These are phyloP conservation scores for Corymbia maculata DNA, from an alignment of 345 rosid genomes.

Conservation along the genomic window DNA sequence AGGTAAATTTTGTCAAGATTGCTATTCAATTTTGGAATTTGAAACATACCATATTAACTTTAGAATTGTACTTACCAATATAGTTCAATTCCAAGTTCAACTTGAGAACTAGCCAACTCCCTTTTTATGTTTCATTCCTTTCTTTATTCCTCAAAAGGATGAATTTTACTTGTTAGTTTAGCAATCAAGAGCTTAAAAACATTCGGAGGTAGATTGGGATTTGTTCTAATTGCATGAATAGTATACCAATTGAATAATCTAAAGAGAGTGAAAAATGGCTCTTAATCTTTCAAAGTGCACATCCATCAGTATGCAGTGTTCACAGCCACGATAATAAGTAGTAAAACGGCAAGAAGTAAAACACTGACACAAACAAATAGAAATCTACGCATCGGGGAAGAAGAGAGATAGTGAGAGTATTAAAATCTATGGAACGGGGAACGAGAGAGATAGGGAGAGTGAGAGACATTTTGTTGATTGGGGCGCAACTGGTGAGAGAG, in stretches of 20 bases:
- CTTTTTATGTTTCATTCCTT: too few species aligned
- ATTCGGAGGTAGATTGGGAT: neutral
- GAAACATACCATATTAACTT: accelerated
- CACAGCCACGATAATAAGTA: neutral
- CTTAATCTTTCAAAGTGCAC: neutral
- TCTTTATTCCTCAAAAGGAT: neutral
- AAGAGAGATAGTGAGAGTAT: neutral
- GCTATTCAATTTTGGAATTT: neutral
- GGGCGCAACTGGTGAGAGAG: neutral
- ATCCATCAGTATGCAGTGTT: neutral
- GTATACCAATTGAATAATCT: neutral
- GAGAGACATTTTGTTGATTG: neutral
- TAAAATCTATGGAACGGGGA: too few species aligned
- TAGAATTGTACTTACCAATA: neutral
- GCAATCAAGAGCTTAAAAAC: neutral
- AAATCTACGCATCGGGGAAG: neutral
- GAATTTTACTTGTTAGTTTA: neutral
- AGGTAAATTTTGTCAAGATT: neutral
- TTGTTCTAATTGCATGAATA: neutral
- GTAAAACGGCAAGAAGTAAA: neutral
- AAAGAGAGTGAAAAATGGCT: neutral
- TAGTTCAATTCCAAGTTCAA: neutral
- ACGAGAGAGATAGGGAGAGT: neutral
- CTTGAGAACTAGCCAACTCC: neutral
- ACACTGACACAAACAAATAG: neutral